Percentiles rank a stretch among this genome's conserved stretches.
phyloP scores from a whole-genome alignment of 2,329 filamentous ascomycete species.

The Neopestalotiopsis sp. region DNA sequence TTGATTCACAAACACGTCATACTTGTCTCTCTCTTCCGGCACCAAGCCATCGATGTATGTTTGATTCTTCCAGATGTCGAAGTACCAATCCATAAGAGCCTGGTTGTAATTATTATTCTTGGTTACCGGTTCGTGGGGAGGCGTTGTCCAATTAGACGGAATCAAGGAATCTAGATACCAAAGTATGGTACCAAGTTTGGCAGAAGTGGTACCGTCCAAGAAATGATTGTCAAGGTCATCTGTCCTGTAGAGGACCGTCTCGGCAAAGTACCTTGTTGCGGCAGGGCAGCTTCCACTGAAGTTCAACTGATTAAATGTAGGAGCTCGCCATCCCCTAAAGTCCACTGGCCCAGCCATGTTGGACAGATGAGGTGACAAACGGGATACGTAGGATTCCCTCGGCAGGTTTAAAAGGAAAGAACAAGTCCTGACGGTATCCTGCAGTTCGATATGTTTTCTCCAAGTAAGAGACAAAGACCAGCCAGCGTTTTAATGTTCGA shows the following conservation, averaged over 20 bases:
- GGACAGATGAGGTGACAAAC: too few relatives aligned
- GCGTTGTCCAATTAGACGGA: background rate
- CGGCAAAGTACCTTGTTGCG: background rate
- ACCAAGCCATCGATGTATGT: background rate
- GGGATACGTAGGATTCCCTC: too few relatives aligned
- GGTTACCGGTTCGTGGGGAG: background rate
- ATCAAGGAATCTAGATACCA: background rate
- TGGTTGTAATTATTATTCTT: background rate
- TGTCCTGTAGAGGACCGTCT: background rate
- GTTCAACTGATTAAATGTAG: background rate
- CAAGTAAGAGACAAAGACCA: too few relatives aligned
- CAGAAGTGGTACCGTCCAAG: background rate
- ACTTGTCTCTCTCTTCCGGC: background rate
- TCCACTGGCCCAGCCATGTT: too few relatives aligned
- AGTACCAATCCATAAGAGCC: background rate
- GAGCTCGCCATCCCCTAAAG: background rate
- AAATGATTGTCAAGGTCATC: background rate
- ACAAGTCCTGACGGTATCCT: too few relatives aligned
- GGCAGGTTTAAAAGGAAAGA: too few relatives aligned
- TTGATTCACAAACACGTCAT: background rate
- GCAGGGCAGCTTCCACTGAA: background rate
- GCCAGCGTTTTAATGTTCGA: too few relatives aligned
- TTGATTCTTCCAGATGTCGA: background rate
- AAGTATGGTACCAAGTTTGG: background rate
- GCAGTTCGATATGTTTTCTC: too few relatives aligned